These are phyloP conservation scores for Scutellaria minor DNA, from an alignment of 257 asterid genomes.

Conservation along the genomic window DNA sequence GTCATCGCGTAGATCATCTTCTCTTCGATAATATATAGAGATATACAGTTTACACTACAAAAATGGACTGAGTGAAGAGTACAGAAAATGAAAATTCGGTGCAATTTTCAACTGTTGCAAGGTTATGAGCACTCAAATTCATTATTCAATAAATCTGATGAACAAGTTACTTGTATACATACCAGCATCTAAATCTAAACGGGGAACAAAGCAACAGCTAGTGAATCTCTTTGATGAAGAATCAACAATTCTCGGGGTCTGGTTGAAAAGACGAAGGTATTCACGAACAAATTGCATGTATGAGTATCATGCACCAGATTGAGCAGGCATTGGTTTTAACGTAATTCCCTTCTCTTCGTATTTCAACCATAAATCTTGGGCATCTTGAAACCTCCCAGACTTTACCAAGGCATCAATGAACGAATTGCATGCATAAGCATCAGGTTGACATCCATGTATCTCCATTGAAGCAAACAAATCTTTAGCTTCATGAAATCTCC, in stretches of 20 bases:
- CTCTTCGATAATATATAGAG: not conserved
- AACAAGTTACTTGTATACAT: conserved; percentile 13
- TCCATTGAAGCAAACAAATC: conserved; percentile 72
- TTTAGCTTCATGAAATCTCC: conserved; percentile 71
- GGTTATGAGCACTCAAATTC: not conserved
- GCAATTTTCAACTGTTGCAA: not conserved
- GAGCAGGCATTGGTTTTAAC: conserved; percentile 44
- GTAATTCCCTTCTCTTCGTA: conserved; percentile 56
- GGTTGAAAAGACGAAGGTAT: conserved; percentile 43
- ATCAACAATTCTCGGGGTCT: conserved; percentile 45
- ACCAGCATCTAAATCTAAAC: conserved; percentile 9
- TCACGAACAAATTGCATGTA: conserved; percentile 48
- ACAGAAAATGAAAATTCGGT: not conserved
- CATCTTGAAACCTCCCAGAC: conserved; percentile 60
- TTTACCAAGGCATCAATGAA: conserved; percentile 57
- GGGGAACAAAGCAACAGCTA: conserved; percentile 6
- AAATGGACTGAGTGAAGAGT: not conserved
- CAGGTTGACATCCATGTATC: conserved; percentile 69
- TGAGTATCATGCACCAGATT: conserved; percentile 51
- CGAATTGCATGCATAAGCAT: conserved; percentile 60
- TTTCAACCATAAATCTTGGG: conserved; percentile 53
- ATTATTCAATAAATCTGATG: conserved; percentile 1
- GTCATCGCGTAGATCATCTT: not conserved
- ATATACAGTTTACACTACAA: not conserved
- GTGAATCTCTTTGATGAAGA: not conserved